Evolutionary conservation across 495 filamentous ascomycete species (phyloP), one percentile per base, ranked within the genome.

Genomic region (Daldinia concentrica): DNA sequence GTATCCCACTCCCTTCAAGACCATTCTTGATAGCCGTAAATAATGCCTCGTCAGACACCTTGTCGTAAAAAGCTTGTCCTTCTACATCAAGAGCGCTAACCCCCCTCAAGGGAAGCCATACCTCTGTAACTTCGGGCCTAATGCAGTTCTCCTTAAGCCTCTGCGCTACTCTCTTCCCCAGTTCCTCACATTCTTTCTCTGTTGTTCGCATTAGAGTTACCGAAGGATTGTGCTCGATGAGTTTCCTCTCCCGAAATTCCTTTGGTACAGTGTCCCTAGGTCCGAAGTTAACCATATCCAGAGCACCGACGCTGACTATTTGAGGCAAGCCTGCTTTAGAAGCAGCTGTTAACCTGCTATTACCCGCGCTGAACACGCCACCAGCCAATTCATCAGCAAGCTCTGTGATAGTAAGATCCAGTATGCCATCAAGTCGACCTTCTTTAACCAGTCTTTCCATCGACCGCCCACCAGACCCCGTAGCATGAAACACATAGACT

Each of bases 231-330:
- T 93, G 90, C 75, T 85, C 86, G 66, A 85, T 84, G 9, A 91
- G 74, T n/a, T 78, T 78, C 45, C 89, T 77, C 5, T 65, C 70
- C 7, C 64, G 64, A 29, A 83, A 87, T 51, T 76, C 66, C 45
- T 80, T 72, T 0, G 90, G 90, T 7, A 93, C 80, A 0, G 82
- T 88, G 0, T 80, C 75, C 14, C 34, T 74, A 0, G 85, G 80
- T 0, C 90, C 90, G 69, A 91, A 92, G 67, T 92, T 91, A 6
- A 87, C 84, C 85, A 92, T 91, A 62, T 93, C 90, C 6, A 83
- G 81, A 0, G 90, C 90, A 0, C 90, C 90, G 7, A 91, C 77
- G 58, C 84, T 87, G 3, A 93, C 78, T 11, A 93, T 78, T 27
- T 88, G 82, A 0, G 90, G 90, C 11, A 92, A 83, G 1, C 88